A percentile compares a stretch with the other conserved stretches of the same genome.
Evolutionary conservation across 352 stramenopile genomes (phyloP).

Genomic region (Globisporangium mamillatum): DNA sequence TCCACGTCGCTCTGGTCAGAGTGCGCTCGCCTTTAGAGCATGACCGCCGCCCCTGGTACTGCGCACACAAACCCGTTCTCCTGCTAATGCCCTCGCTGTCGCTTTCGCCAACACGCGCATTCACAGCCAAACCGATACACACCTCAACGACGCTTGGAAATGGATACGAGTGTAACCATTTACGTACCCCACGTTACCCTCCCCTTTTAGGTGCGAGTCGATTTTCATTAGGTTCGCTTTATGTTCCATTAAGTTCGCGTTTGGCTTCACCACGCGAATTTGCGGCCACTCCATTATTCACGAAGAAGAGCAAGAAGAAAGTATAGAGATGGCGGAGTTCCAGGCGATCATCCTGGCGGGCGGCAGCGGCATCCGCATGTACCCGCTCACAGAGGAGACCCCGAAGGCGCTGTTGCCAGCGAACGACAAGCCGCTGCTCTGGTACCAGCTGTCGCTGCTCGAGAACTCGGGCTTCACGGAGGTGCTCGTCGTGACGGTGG

Average conservation of each 20-base stretch:
- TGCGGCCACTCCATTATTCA: neutral
- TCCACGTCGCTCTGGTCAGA: neutral
- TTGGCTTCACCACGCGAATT: neutral
- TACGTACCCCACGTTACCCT: neutral
- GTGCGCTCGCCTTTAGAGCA: neutral
- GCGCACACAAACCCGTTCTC: neutral
- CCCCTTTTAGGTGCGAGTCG: neutral
- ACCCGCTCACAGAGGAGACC: constrained; percentile 74
- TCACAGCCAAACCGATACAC: neutral
- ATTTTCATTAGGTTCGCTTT: neutral
- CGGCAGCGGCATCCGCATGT: constrained; percentile 74
- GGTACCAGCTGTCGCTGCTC: constrained; percentile 81
- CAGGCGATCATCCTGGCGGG: constrained; percentile 81
- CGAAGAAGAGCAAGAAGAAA: neutral
- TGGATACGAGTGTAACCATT: neutral
- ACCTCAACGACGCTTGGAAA: neutral
- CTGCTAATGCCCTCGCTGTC: neutral
- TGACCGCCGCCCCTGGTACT: neutral
- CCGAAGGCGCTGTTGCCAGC: constrained; percentile 67
- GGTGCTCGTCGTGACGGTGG: constrained; percentile 65
- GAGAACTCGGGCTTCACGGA: constrained; percentile 78
- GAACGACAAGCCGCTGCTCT: constrained; percentile 68
- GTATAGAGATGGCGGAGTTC: constrained; percentile 66
- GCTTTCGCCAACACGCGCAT: neutral
- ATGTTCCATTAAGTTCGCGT: neutral